Evolutionary conservation across 2,329 filamentous ascomycete genomes (phyloP).

Genomic region (Cordyceps militaris): DNA sequence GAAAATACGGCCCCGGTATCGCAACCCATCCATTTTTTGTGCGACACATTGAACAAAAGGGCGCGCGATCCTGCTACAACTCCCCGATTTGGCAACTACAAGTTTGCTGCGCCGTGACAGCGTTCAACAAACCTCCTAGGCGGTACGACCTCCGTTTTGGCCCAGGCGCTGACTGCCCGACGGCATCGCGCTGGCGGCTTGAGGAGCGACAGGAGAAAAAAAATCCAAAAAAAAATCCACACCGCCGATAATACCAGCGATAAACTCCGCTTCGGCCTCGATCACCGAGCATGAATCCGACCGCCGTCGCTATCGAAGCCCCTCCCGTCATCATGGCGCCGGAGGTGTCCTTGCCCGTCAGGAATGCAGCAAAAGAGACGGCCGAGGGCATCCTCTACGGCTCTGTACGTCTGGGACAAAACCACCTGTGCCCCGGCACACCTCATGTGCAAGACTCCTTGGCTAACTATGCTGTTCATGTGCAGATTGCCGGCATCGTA

Average conservation of each 20-base stretch:
- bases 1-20: neutral
- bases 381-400: conserved; percentile 84
- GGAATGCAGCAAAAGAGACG: conserved; percentile 52
- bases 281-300: conserved; percentile 17
- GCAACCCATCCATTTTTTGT: neutral
- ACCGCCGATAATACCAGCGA: neutral
- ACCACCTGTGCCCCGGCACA: neutral
- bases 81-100: neutral
- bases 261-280: conserved; percentile 13
- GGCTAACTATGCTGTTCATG: neutral
- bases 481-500: conserved; percentile 69
- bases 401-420: conserved; percentile 51
- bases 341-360: conserved; percentile 26
- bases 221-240: neutral
- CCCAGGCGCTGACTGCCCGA: conserved; percentile 11
- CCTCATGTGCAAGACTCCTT: neutral
- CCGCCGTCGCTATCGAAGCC: conserved; percentile 12
- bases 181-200: conserved; percentile 11
- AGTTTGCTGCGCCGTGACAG: neutral
- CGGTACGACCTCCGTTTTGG: conserved; percentile 1
- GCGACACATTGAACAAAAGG: neutral
- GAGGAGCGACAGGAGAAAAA: neutral
- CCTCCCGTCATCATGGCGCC: conserved; percentile 16
- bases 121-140: neutral
- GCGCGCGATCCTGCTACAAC: neutral